Percentiles rank a stretch among this genome's conserved stretches.
These are phyloP conservation scores for Nigrograna mackinnonii DNA, from an alignment of 2,329 filamentous ascomycete species.

Conservation along the genomic window DNA sequence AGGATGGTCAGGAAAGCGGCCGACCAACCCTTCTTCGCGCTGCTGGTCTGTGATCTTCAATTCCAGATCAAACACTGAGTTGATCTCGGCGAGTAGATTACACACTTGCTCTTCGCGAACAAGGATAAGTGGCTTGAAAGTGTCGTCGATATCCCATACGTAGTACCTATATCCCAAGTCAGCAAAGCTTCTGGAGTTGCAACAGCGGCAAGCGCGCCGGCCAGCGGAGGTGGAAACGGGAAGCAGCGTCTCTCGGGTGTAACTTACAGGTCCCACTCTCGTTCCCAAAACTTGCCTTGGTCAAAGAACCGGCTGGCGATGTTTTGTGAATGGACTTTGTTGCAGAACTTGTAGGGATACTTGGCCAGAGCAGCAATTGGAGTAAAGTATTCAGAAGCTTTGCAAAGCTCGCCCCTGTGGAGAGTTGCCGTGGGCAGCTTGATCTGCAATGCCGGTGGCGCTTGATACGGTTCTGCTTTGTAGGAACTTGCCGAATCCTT, in stretches of 20 bases:
- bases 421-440: conserved; percentile 19
- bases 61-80: conserved; percentile 54
- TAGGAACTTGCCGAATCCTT: conserved; percentile 24
- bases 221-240: no score
- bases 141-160: conserved; percentile 52
- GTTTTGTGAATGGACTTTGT: conserved; percentile 51
- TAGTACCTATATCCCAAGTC: conserved; percentile 62
- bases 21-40: conserved; percentile 59
- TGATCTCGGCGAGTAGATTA: conserved; percentile 67
- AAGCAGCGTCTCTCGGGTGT: no score
- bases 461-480: conserved; percentile 14
- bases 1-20: conserved; percentile 64
- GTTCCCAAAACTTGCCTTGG: conserved; percentile 58
- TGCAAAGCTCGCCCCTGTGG: conserved; percentile 34
- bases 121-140: conserved; percentile 62
- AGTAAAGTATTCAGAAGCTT: conserved; percentile 37
- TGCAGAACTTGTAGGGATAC: conserved; percentile 65
- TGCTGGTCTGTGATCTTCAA: conserved; percentile 62
- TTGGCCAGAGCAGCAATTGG: conserved; percentile 53
- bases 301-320: conserved; percentile 61
- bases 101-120: conserved; percentile 70
- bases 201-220: no score
- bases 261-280: conserved; percentile 77
- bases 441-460: conserved; percentile 3
- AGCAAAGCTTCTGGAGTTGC: no score